Base-by-base conservation (phyloP, 371 early-diverging fungal species). In the Encephalitozoon cuniculi region DNA sequence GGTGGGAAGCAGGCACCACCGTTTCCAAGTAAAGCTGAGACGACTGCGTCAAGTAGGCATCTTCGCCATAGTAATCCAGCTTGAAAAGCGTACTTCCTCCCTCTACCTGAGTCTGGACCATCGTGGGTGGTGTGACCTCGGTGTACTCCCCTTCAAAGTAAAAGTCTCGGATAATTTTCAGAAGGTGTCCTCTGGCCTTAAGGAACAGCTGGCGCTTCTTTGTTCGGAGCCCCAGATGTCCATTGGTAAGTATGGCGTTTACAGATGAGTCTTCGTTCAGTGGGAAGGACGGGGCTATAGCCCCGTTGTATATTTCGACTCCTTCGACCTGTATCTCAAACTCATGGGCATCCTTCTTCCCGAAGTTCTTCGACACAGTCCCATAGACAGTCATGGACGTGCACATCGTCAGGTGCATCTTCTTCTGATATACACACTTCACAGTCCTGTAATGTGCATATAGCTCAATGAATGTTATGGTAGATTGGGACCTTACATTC, bases 31-130 rank as follows among this genome's bases (percentile, higher is more conserved):
- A 99, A 52, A 99, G 90, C 87, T 99, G 98, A 26, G 95, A 95
- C 28, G 95, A 93, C 88, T 99, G 99, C 2, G 99, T 96, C 81
- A 99, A 86, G 85, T 93, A 99, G 8, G 98, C 97, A 84, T 79
- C 86, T 84, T 94, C 92, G 37, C 94, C 96, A 83, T 96, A 97
- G 87, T 97, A 99, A 84, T 96, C 88, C 85, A 99, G 90, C 66
- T 87, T 87, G 79, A 99, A 99, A 65, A 99, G 88, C 2, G 97
- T 97, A 49, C 91, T 88, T 9, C 99, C 99, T 78, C 99, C 99
- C 87, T 99, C 99, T 25, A 96, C 96, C 85, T 96, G 96, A 54
- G 96, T 97, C 87, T 97, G 96, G n/a, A 97, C 97, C 91, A 99
- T 91, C 80, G 93, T 90, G 23, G 99, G 99, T 28, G 98, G 96